Base-by-base conservation (phyloP, 306 rosid genomes). In the Lathyrus aphaca region DNA sequence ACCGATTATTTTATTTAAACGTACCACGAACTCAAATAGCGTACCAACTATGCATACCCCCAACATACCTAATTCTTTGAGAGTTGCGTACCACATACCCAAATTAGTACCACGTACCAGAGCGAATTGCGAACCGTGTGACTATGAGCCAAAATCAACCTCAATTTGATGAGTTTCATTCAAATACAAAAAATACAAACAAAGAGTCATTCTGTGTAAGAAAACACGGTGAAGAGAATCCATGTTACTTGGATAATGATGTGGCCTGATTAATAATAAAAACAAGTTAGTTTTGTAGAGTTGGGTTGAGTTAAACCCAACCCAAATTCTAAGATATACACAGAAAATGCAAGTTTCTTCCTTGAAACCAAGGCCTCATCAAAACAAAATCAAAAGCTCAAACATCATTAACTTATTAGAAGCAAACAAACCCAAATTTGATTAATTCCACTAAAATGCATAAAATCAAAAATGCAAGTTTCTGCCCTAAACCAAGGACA, bases 311-410 rank as follows among this genome's bases (percentile, higher is more conserved):
- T n/a, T 45, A 45, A 6, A 45, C 9, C 19, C 51, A 45, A 45
- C 19, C 17, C 51, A 45, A 10, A 17, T 27, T n/a, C 66, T 12
- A 43, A 48, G 51, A 18, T 46, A 25, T 40, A 54, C 1, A 12
- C 48, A 16, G 39, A 69, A 63, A 64, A 46, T 18, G 55, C 60
- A 79, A 37, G 62, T 44, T 29, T 54, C 64, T 49, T 3, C 16
- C n/a, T 2, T 3, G 4, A 53, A 59, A 60, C 23, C 38, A 59
- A 78, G n/a, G 16, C 9, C 32, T 16, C 38, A 38, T 35, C 17
- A 40, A 32, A 30, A 66, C 29, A 67, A 11, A 32, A 17, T 12
- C 32, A 38, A 45, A 2, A 58, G 61, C 37, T 50, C 35, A 51
- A 43, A 60, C 29, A 29, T 23, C 45, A 40, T 11, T 40, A 40